Base-by-base conservation (phyloP, 805 yeast genomes). In the Nakazawaea wyomingensis region DNA sequence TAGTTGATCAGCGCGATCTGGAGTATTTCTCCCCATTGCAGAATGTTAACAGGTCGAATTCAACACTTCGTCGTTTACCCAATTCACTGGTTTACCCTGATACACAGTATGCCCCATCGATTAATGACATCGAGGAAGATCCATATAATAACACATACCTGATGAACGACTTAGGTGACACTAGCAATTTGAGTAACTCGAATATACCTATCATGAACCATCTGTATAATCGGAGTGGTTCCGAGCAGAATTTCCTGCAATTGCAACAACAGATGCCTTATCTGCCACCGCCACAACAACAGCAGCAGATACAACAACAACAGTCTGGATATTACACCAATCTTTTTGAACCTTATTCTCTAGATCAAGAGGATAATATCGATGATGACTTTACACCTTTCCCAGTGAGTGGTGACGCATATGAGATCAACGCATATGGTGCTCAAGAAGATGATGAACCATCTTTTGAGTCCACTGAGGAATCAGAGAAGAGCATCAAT, bases 351-450 rank as follows among this genome's bases (percentile, higher is more conserved):
- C 43, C 45, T 9, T 59, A 60, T 37, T 53, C 57, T 17, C 47
- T 47, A 35, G 57, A 54, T 4, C 59, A 51, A 16, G 57, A 52
- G 3, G 56, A 50, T 16, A 48, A 50, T 1, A 39, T 32, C 22
- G 55, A 50, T 11, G 41, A 51, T 13, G 53, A 54, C n/a, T 63
- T 63, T 49, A 59, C 54, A 2, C 66, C 67, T 11, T 64, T 62
- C 39, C 68, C 67, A 2, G 54, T 50, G 5, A 46, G 57, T 18
- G 53, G 54, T 10, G 60, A 60, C 39, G 59, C 66, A 2, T 63
- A 53, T 45, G 43, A 44, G 24, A 34, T 44, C 29, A 44, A 44
- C 26, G 42, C 47, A 6, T 38, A 34, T 18, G 39, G 39, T 10
- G 21, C 13, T 20, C 20, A 27, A 1, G 41, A 37, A 10, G 22